phyloP scores from a whole-genome alignment of 1,284 basidiomycete species.

The Ustilago vetiveriae region DNA sequence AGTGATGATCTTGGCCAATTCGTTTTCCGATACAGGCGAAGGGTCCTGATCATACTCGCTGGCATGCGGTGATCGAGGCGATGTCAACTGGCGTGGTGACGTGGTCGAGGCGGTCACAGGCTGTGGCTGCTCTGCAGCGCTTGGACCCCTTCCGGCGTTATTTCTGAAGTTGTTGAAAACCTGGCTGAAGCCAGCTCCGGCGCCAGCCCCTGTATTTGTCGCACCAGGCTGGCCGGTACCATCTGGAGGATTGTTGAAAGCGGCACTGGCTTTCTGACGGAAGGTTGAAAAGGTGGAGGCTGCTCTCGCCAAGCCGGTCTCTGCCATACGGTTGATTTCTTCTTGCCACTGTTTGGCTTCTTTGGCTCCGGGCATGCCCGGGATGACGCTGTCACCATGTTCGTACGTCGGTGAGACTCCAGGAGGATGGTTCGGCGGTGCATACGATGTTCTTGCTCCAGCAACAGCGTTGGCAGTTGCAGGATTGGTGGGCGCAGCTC shows the following conservation, averaged over 20 bases:
- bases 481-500: slow-evolving; percentile 1
- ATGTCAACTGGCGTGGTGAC: slow-evolving; percentile 10
- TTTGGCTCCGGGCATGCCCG: slow-evolving; percentile 53
- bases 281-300: slow-evolving; percentile 55
- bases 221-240: slow-evolving; percentile 10
- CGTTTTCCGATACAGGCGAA: slow-evolving; percentile 54
- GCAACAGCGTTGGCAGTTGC: background rate
- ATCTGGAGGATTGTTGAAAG: slow-evolving; percentile 32
- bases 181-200: slow-evolving; percentile 24
- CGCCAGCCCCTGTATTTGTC: background rate
- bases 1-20: slow-evolving; percentile 58
- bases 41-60: slow-evolving; percentile 55
- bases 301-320: slow-evolving; percentile 49
- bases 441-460: slow-evolving; percentile 15
- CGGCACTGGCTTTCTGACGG: slow-evolving; percentile 50
- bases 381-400: slow-evolving; percentile 36
- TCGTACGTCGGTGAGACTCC: slow-evolving; percentile 10
- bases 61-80: slow-evolving; percentile 38
- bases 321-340: slow-evolving; percentile 57
- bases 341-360: slow-evolving; percentile 61
- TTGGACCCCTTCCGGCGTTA: slow-evolving; percentile 11
- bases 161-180: slow-evolving; percentile 33
- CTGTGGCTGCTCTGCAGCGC: background rate
- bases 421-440: slow-evolving; percentile 11
- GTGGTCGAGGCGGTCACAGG: slow-evolving; percentile 1